Base-by-base conservation (phyloP, 2,329 filamentous ascomycete species). In the Cladophialophora exuberans region DNA sequence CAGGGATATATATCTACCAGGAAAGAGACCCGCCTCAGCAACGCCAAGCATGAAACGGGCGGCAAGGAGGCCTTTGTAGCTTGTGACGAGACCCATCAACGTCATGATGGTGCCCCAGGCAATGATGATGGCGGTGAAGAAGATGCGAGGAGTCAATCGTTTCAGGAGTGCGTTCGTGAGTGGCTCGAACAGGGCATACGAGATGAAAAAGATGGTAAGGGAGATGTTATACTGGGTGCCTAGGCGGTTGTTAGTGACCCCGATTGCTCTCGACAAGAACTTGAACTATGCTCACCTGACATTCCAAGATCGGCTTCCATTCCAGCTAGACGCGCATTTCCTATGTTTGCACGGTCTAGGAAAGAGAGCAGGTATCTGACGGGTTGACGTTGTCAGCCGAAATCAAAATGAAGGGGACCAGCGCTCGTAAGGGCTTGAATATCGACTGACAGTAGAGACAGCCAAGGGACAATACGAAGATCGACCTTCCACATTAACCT, bases 121-220 rank as follows among this genome's bases (percentile, higher is more conserved):
- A 62, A 82, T 79, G 85, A 96, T 95, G 67, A 94, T 95, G 59
- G 90, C 91, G 0, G 58, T 61, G 88, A 57, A 95, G 84, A 68
- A 95, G 95, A 51, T 90, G 72, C 43, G 86, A 88, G 0, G 91
- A 89, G 1, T 81, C 57, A 89, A 74, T 20, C 79, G 81, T 73
- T 94, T 95, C 55, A 96, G 83, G 17, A 96, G 72, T 41, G 93
- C 77, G 68, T 96, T 95, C 57, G 89, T 90, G 31, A 90, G 64
- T 0, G 72, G 73, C 64, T 93, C 90, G 60, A 90, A 90, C 26
- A 91, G 72, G 2, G 88, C 81, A 68, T 96, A 96, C 1, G 87
- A 90, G 46, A 95, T 79, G 62, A 79, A 79, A 65, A 82, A 82
- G 63, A 95, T 87, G 35, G 87, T 89, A 5, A 96, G 78, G 0